Base-by-base conservation (phyloP, 306 rosid species). In the Medicago ruthenica region DNA sequence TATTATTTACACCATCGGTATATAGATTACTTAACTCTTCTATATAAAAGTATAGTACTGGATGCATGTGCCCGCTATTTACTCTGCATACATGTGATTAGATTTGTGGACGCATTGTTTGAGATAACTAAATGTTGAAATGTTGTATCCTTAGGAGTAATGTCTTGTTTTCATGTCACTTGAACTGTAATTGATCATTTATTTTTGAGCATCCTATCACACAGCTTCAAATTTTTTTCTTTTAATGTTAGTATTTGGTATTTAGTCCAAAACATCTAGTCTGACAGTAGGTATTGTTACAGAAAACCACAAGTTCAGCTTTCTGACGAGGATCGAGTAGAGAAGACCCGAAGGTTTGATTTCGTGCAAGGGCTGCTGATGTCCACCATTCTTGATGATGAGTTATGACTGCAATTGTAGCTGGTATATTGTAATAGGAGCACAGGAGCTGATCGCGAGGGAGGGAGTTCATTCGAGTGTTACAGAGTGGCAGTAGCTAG, bases 321-420 rank as follows among this genome's bases (percentile, higher is more conserved):
- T 18, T 91, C 96, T 3, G 76, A 77, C 17, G 83, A 88, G 84
- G 97, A 94, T 59, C 83, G 82, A 62, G 81, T 78, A 84, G 96
- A 94, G 89, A 88, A 85, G 70, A 83, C 88, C 36, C 88, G 89
- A 34, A 91, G 87, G 85, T 86, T 86, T 48, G 89, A 91, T 76
- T 94, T 94, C 48, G 88, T 89, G 41, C 93, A 85, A 80, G 98
- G 96, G 76, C 81, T 94, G 70, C 69, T 94, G 79, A 54, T 91
- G 84, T 91, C 97, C 40, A 91, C 97, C 8, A 83, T 94, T 51
- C 76, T 91, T 53, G 90, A 88, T 66, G 93, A 88, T 54, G 39
- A 71, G 59, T 86, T 90, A 70, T 90, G 75, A 90, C 76, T 73
- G 76, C 27, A 71, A 73, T n/a, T 64, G 59, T 73, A 47, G 83